Conservation (phyloP, 768 basidiomycete species). For the Auriscalpium microsporum region DNA sequence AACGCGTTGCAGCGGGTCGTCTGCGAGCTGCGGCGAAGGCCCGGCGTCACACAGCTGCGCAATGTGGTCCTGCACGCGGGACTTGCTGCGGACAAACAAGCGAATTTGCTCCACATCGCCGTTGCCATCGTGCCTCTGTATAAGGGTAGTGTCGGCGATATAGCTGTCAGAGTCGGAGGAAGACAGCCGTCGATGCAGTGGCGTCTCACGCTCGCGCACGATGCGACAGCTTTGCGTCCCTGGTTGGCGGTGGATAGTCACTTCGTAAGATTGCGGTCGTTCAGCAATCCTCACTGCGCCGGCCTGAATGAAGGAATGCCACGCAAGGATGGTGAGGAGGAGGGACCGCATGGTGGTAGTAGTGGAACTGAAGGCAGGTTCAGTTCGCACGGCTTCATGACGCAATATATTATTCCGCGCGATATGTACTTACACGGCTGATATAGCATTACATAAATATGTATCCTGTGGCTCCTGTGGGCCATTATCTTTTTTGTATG, state of each 20-base stretch:
- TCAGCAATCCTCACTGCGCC: too few relatives aligned
- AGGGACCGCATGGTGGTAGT: too few relatives aligned
- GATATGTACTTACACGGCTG: too few relatives aligned
- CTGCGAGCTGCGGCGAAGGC: conserved; percentile 1
- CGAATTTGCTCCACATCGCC: not conserved
- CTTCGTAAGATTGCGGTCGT: conserved; percentile 9
- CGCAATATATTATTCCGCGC: too few relatives aligned
- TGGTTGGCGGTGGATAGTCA: conserved; percentile 12
- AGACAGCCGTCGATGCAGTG: conserved; percentile 6
- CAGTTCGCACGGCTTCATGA: too few relatives aligned
- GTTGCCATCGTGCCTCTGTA: not conserved
- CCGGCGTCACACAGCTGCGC: not conserved
- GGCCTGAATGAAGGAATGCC: too few relatives aligned
- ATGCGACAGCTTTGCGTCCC: conserved; percentile 10
- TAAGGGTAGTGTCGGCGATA: not conserved
- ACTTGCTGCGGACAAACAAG: not conserved
- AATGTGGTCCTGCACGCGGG: not conserved
- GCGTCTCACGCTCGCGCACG: conserved; percentile 1
- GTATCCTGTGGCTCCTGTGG: too few relatives aligned
- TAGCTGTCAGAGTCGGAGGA: conserved; percentile 6
- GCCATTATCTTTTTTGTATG: too few relatives aligned
- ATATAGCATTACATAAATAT: too few relatives aligned
- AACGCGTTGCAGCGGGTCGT: not conserved
- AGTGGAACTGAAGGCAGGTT: too few relatives aligned
- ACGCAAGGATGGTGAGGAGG: too few relatives aligned